Evolutionary conservation across 495 filamentous ascomycete species (phyloP).

Genomic region (Annulohypoxylon nitens): DNA sequence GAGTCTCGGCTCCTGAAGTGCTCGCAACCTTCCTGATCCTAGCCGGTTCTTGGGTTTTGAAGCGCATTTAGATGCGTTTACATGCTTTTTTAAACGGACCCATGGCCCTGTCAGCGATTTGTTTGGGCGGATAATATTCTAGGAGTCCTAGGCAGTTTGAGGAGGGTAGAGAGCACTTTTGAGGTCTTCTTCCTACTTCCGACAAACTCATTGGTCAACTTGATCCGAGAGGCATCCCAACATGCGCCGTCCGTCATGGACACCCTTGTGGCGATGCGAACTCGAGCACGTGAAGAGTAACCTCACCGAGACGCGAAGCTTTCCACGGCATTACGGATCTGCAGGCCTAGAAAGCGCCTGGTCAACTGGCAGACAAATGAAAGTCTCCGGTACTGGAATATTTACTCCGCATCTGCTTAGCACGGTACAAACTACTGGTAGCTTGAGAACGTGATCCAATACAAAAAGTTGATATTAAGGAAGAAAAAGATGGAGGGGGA

Average conservation of each 20-base stretch:
- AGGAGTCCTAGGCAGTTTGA: background rate
- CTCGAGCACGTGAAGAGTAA: slow-evolving; percentile 28
- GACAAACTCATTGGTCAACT: slow-evolving; percentile 32
- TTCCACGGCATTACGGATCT: slow-evolving; percentile 22
- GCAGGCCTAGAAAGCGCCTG: background rate
- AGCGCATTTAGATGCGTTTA: background rate
- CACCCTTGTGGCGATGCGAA: slow-evolving; percentile 29
- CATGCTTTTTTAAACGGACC: background rate
- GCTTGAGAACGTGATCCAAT: slow-evolving; percentile 2
- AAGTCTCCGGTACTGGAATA: background rate
- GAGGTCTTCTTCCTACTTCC: slow-evolving; percentile 15
- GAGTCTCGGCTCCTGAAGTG: slow-evolving; percentile 21
- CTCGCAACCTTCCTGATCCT: slow-evolving; percentile 18
- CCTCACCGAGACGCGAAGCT: slow-evolving; percentile 11
- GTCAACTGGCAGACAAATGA: background rate
- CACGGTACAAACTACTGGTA: background rate
- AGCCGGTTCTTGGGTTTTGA: slow-evolving; percentile 1
- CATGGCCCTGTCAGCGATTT: background rate
- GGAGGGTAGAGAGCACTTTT: background rate
- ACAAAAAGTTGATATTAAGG: background rate
- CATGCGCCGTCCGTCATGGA: slow-evolving; percentile 3
- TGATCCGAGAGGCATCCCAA: slow-evolving; percentile 13
- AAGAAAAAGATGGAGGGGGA: slow-evolving; percentile 12
- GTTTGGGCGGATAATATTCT: slow-evolving; percentile 14
- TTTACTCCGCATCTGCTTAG: background rate